phyloP scores from a whole-genome alignment of 345 rosid species.

The Syzygium grande region DNA sequence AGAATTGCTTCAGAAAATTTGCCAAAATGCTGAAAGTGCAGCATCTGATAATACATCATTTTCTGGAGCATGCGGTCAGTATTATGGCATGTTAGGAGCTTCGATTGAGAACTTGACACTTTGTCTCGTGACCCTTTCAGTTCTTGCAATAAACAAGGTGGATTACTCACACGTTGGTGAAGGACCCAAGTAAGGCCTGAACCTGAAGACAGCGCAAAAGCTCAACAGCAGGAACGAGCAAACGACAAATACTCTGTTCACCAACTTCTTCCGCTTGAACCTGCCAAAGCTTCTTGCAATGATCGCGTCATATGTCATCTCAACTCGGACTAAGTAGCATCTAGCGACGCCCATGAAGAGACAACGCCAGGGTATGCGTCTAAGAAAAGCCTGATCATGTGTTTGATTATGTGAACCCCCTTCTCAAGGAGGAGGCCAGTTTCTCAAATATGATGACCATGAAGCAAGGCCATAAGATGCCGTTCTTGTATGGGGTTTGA shows the following conservation, averaged over 20 bases:
- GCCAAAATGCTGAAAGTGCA: not conserved
- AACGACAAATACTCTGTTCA: slow-evolving; percentile 3
- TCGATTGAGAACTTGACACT: not conserved
- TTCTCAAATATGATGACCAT: not conserved
- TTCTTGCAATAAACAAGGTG: not conserved
- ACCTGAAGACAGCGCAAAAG: slow-evolving; percentile 12
- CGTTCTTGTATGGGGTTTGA: not conserved
- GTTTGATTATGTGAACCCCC: not conserved
- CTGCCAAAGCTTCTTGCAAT: slow-evolving; percentile 4
- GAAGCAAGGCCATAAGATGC: not conserved
- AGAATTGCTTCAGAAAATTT: not conserved
- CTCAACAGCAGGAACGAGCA: slow-evolving; percentile 12
- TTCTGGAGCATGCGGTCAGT: not conserved
- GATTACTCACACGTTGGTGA: slow-evolving; percentile 7
- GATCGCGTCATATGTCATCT: not conserved
- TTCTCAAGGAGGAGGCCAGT: not conserved
- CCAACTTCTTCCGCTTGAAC: slow-evolving; percentile 12
- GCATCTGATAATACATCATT: not conserved
- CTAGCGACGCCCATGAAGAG: not conserved
- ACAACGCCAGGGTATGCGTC: not conserved
- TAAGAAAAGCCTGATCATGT: not conserved
- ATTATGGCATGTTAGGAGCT: not conserved
- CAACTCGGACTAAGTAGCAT: not conserved
- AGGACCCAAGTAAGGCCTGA: slow-evolving; percentile 19
- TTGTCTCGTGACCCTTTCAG: not conserved